A percentile compares a stretch with the other conserved stretches of the same genome.
These are phyloP conservation scores for Nicotiana paniculata DNA, from an alignment of 257 asterid genomes.

Conservation along the genomic window DNA sequence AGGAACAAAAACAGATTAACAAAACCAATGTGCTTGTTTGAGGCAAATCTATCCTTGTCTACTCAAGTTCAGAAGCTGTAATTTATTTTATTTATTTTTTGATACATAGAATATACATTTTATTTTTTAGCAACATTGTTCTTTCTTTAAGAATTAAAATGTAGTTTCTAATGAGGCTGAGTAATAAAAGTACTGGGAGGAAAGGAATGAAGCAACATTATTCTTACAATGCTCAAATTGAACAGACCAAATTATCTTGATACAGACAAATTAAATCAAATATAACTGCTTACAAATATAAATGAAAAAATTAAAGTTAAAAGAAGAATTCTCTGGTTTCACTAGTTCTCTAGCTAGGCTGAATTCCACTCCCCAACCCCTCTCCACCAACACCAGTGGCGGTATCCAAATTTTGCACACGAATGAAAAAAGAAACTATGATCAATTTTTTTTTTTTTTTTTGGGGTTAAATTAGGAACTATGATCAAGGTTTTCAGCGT, in stretches of 20 bases:
- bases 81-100: not conserved
- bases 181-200: not conserved
- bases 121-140: not conserved
- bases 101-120: not conserved
- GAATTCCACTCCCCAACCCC: not conserved
- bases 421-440: not conserved
- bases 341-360: not conserved
- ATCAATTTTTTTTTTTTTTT: no score
- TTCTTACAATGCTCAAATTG: not conserved
- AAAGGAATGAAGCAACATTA: not conserved
- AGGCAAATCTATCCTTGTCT: not conserved
- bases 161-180: not conserved
- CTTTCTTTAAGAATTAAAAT: not conserved
- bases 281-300: not conserved
- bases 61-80: not conserved
- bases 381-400: not conserved
- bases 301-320: not conserved
- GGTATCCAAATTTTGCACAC: not conserved
- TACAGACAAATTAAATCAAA: not conserved
- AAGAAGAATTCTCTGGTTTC: not conserved
- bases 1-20: constrained; percentile 9
- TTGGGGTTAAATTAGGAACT: not conserved
- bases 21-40: not conserved
- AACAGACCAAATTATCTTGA: not conserved
- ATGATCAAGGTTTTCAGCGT: not conserved